Evolutionary conservation across 164 flowering plant genomes (phyloP).

Genomic region (Macadamia tetraphylla): DNA sequence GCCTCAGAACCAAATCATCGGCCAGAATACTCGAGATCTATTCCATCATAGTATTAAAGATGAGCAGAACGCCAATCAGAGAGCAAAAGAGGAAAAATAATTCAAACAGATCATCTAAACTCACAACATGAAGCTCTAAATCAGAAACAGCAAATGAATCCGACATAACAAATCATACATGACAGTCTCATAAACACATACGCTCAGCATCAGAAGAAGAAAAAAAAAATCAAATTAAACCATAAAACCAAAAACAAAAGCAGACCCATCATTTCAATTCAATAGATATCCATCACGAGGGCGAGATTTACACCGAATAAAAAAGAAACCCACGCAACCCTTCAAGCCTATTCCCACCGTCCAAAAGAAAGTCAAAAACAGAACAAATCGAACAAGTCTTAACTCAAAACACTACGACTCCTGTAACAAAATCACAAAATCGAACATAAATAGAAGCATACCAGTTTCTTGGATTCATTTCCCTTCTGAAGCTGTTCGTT

Average conservation of each 20-base stretch:
- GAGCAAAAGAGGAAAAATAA: not conserved
- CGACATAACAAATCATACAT: not conserved
- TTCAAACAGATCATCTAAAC: not conserved
- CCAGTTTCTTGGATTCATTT: slow-evolving; percentile 51
- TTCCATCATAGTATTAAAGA: no score
- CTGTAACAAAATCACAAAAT: not conserved
- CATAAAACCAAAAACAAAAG: not conserved
- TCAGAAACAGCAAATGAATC: not conserved
- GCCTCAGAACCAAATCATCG: no score
- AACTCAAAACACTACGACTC: not conserved
- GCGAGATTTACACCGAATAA: no score
- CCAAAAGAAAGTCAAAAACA: not conserved
- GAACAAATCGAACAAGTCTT: not conserved
- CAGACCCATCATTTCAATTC: slow-evolving; percentile 1
- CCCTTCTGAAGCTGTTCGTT: slow-evolving; percentile 44
- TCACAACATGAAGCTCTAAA: not conserved
- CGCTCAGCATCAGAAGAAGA: no score
- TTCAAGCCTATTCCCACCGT: not conserved
- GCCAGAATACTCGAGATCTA: no score
- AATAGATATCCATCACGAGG: not conserved
- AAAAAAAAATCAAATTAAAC: no score
- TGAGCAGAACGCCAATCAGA: no score
- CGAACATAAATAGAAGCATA: slow-evolving; percentile 1
- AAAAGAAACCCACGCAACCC: not conserved
- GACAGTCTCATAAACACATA: no score